phyloP scores from a whole-genome alignment of 306 rosid species.

The Astragalus membranaceus region DNA sequence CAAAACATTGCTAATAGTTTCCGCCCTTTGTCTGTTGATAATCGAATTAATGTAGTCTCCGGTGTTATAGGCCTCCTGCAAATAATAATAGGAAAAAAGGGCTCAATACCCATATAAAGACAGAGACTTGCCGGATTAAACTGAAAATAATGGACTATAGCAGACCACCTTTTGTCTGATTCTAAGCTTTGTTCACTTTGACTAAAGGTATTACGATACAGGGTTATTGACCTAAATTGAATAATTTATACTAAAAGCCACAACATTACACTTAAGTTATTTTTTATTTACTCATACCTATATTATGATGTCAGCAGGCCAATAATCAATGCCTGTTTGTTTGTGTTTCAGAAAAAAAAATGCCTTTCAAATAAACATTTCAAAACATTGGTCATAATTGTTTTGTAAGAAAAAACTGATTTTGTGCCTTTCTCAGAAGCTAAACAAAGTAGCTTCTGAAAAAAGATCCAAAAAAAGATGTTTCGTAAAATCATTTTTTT shows the following conservation, averaged over 20 bases:
- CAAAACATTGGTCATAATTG: neutral
- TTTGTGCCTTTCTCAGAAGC: neutral
- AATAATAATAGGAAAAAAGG: neutral
- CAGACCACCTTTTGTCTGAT: constrained; percentile 6
- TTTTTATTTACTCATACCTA: neutral
- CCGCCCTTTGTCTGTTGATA: constrained; percentile 63
- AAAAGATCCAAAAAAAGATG: neutral
- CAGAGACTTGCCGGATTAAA: constrained; percentile 11
- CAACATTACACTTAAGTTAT: neutral
- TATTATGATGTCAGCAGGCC: constrained; percentile 8
- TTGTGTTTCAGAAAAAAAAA: neutral
- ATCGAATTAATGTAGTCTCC: constrained; percentile 73
- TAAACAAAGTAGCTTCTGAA: neutral
- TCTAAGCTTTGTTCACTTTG: neutral
- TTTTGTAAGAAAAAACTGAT: neutral
- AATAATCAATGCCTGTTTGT: neutral
- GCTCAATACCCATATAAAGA: constrained; percentile 1
- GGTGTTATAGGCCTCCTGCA: constrained; percentile 68
- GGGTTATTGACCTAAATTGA: neutral
- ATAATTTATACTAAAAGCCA: neutral
- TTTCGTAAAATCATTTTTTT: neutral
- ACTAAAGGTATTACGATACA: neutral
- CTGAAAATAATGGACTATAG: constrained; percentile 9
- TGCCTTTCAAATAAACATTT: neutral
- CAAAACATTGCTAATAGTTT: constrained; percentile 64